Evolutionary conservation across 345 rosid species (phyloP).

Genomic region (Eucalyptus pauciflora): DNA sequence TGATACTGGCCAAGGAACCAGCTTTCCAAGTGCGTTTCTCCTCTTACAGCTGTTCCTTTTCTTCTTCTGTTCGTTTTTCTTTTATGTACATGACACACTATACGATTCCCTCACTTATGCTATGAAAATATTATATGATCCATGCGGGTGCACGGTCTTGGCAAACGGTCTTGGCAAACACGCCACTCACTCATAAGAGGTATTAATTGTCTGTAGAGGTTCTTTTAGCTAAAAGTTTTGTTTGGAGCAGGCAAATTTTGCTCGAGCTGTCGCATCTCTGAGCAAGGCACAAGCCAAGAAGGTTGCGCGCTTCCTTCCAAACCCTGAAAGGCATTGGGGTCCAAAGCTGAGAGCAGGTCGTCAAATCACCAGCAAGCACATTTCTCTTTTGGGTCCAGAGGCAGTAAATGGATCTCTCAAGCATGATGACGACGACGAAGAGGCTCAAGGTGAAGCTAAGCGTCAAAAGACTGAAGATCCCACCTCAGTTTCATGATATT

Average conservation of each 20-base stretch:
- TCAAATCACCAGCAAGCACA: slow-evolving; percentile 84
- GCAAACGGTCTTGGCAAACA: neutral
- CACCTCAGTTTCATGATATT: neutral
- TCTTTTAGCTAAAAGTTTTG: neutral
- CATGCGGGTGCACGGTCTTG: neutral
- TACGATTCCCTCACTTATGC: neutral
- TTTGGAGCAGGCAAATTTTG: slow-evolving; percentile 68
- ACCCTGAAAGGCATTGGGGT: slow-evolving; percentile 99
- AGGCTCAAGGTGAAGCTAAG: slow-evolving; percentile 1
- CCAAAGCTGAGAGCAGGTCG: slow-evolving; percentile 97
- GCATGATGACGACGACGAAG: slow-evolving; percentile 15
- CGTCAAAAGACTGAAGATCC: slow-evolving; percentile 28
- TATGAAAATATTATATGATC: neutral
- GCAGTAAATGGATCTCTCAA: slow-evolving; percentile 71
- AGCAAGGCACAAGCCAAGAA: slow-evolving; percentile 98
- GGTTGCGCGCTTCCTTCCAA: slow-evolving; percentile 82
- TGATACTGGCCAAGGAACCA: slow-evolving; percentile 86
- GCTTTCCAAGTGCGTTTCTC: slow-evolving; percentile 52
- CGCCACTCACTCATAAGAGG: neutral
- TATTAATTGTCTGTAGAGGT: neutral
- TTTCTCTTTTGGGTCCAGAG: slow-evolving; percentile 86
- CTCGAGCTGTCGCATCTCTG: slow-evolving; percentile 76
- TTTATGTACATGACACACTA: neutral
- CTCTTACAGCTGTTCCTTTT: neutral
- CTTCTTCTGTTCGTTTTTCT: neutral